These are phyloP conservation scores for Quercus lobata DNA, from an alignment of 331 rosid species.

Conservation along the genomic window DNA sequence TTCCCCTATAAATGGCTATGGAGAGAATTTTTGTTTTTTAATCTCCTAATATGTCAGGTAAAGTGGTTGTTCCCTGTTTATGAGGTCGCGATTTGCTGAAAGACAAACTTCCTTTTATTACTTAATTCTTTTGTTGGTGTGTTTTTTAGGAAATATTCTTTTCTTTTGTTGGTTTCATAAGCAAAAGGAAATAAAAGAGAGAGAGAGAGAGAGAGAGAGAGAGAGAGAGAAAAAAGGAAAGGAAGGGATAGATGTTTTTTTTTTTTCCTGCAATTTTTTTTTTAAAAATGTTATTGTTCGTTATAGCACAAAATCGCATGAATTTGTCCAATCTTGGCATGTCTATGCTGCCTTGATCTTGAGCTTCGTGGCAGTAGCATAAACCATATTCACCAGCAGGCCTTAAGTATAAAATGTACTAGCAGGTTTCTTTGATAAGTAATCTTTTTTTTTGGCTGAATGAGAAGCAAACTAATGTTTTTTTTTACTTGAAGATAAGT, in stretches of 20 bases:
- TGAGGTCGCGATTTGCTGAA: background rate
- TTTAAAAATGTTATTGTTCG: background rate
- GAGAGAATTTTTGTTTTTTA: slow-evolving; percentile 2
- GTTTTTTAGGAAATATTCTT: no score
- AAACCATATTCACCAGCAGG: background rate
- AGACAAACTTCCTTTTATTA: background rate
- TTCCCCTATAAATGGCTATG: background rate
- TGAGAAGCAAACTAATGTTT: no score
- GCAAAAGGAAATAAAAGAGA: no score
- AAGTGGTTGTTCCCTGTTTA: slow-evolving; percentile 10
- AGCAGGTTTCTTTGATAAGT: background rate
- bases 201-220: background rate
- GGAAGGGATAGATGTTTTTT: background rate
- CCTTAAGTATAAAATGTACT: background rate
- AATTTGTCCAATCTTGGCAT: background rate
- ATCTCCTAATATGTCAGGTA: slow-evolving; percentile 14
- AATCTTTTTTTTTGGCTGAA: background rate
- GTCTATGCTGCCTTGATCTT: background rate
- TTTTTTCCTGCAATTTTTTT: background rate
- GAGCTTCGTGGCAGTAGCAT: background rate
- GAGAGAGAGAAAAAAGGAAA: background rate
- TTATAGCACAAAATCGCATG: background rate
- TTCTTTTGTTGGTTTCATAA: background rate
- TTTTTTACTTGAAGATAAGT: no score
- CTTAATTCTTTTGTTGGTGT: background rate